Base-by-base conservation (phyloP, 306 rosid species). In the Nissolia schottii region DNA sequence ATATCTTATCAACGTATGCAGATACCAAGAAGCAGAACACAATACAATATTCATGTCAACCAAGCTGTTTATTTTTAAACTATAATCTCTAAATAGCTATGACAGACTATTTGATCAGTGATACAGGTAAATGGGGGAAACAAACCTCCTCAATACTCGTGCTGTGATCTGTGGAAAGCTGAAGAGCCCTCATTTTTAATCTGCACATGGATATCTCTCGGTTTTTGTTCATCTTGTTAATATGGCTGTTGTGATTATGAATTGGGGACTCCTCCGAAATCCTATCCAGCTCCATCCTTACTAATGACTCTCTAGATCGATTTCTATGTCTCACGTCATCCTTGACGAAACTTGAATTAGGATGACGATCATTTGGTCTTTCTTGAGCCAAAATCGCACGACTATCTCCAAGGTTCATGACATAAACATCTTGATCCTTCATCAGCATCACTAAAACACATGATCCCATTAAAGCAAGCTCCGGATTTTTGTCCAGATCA, bases 391-490 rank as follows among this genome's bases (percentile, higher is more conserved):
- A 75, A 59, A 87, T 78, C 16, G 46, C 87, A 22, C 89, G 89
- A 63, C 92, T 87, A 79, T 87, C 92, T 67, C 92, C 89, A 27
- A 87, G 78, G 77, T 87, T 87, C 92, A 87, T 82, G 71, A 87
- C 87, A 85, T 87, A 87, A 54, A 87, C 92, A 85, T 87, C 92
- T 76, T 87, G 87, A 78, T 85, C 92, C 76, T 85, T 87, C 92
- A 87, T 87, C 79, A 87, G 41, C 92, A 87, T 85, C 73, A 87
- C 92, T 72, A 87, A 71, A 72, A 87, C 89, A 73, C 92, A 87
- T 31, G 92, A 87, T 13, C 92, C 92, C 92, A 87, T 87, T 63
- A 87, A 75, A 54, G 87, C 89, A 82, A 82, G 89, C 73, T 87
- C 92, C 3, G 92, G 87, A 81, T 75, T 87, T 65, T 78, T 87